phyloP scores from a whole-genome alignment of 108 stramenopile genomes.

The Pseudonitzschia pungens region DNA sequence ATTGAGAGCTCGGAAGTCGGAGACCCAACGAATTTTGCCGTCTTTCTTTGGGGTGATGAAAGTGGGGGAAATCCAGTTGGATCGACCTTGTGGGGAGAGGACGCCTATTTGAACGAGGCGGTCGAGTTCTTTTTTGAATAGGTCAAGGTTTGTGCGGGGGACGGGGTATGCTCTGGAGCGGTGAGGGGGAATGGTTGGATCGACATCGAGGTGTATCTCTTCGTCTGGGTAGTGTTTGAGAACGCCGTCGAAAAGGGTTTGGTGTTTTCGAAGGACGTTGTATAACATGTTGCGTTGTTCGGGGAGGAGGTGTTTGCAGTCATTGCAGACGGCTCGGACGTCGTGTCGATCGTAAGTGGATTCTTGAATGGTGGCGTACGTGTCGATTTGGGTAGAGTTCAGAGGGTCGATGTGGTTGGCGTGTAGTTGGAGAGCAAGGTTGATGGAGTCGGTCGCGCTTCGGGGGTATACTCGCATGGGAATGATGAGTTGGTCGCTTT shows the following conservation, averaged over 20 bases:
- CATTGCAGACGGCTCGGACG: not conserved
- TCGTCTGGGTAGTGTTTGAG: not conserved
- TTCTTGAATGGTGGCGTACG: not conserved
- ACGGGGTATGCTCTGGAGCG: not conserved
- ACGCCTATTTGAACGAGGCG: slow-evolving; percentile 30
- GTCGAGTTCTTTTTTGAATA: slow-evolving; percentile 37
- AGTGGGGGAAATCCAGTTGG: slow-evolving; percentile 33
- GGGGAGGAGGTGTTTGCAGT: not conserved
- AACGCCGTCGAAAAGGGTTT: not conserved
- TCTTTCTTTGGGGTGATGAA: slow-evolving; percentile 46
- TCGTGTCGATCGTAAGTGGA: not conserved
- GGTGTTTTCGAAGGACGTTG: not conserved
- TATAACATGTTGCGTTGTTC: not conserved
- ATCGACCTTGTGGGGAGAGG: not conserved
- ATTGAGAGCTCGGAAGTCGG: slow-evolving; percentile 41
- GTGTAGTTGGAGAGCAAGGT: not conserved
- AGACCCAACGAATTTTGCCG: slow-evolving; percentile 38
- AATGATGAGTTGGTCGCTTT: not conserved
- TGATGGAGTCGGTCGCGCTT: not conserved
- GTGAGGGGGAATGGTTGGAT: not conserved
- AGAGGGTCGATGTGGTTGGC: not conserved
- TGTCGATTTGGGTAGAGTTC: too few relatives aligned
- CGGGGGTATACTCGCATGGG: not conserved
- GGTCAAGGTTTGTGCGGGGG: not conserved
- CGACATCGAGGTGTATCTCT: not conserved